Percentiles rank a stretch among this genome's conserved stretches.
Evolutionary conservation across 208 protist genomes (phyloP).

Genomic region (Crithidia bombi): DNA sequence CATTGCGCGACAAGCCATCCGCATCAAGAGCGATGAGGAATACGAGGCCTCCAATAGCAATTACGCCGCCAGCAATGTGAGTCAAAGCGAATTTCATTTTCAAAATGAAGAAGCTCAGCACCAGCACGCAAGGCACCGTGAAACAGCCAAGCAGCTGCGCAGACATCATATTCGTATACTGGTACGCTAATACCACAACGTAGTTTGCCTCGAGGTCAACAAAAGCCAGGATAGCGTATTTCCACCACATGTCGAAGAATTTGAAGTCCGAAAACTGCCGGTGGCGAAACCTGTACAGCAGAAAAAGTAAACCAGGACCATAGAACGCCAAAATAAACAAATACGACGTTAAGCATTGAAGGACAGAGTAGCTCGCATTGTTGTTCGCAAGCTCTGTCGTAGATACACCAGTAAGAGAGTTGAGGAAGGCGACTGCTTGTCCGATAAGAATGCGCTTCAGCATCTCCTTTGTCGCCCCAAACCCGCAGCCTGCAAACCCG

Average conservation of each 20-base stretch:
- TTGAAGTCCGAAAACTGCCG: constrained; percentile 58
- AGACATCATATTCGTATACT: constrained; percentile 94
- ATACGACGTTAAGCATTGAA: constrained; percentile 85
- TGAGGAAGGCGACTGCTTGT: constrained; percentile 84
- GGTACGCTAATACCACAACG: constrained; percentile 92
- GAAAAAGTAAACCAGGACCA: constrained; percentile 54
- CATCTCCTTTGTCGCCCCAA: constrained; percentile 35
- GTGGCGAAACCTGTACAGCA: constrained; percentile 43
- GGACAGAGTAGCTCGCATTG: constrained; percentile 84
- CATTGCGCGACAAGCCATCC: constrained; percentile 55
- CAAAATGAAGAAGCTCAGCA: constrained; percentile 89
- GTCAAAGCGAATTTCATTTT: constrained; percentile 75
- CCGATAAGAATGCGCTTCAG: constrained; percentile 70
- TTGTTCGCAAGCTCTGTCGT: constrained; percentile 83
- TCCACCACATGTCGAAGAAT: constrained; percentile 74
- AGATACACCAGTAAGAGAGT: constrained; percentile 85
- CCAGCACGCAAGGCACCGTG: constrained; percentile 92
- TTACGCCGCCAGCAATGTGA: constrained; percentile 82
- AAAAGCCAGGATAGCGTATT: constrained; percentile 88
- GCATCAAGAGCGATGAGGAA: constrained; percentile 83
- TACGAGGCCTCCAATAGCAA: constrained; percentile 82
- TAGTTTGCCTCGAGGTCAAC: constrained; percentile 95
- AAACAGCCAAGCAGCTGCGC: constrained; percentile 92
- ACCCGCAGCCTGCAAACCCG: neutral
- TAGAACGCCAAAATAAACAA: constrained; percentile 77